phyloP scores from a whole-genome alignment of 305 asterid species.

The Nicotiana rustica region DNA sequence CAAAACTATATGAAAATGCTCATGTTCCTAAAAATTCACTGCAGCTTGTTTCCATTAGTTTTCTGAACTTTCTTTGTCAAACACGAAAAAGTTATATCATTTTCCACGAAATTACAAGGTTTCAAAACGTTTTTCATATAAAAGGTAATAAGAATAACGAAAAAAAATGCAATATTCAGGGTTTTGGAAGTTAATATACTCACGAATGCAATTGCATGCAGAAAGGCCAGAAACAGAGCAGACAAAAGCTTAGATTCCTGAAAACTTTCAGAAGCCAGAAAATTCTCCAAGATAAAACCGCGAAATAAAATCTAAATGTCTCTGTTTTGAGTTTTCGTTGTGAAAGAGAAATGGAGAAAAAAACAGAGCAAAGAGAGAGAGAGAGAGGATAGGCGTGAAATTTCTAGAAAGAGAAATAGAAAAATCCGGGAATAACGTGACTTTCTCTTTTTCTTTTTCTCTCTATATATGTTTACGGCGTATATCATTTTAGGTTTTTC shows the following conservation, averaged over 20 bases:
- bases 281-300: background rate
- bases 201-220: constrained; percentile 20
- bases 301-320: background rate
- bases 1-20: background rate
- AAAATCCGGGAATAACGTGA: constrained; percentile 16
- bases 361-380: background rate
- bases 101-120: background rate
- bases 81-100: background rate
- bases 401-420: background rate
- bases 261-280: background rate
- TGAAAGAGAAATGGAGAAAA: background rate
- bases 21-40: background rate
- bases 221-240: constrained; percentile 12
- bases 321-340: background rate
- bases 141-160: background rate
- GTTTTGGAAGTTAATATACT: background rate
- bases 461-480: background rate
- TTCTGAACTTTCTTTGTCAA: no score
- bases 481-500: background rate
- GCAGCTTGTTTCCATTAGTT: background rate
- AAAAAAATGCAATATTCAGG: background rate
- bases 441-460: background rate
- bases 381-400: constrained; percentile 8
- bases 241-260: background rate
- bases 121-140: background rate